Percentiles rank a stretch among this genome's conserved stretches.
These are phyloP conservation scores for Yamadazyma diospyri DNA, from an alignment of 1,139 yeast species.

Conservation along the genomic window DNA sequence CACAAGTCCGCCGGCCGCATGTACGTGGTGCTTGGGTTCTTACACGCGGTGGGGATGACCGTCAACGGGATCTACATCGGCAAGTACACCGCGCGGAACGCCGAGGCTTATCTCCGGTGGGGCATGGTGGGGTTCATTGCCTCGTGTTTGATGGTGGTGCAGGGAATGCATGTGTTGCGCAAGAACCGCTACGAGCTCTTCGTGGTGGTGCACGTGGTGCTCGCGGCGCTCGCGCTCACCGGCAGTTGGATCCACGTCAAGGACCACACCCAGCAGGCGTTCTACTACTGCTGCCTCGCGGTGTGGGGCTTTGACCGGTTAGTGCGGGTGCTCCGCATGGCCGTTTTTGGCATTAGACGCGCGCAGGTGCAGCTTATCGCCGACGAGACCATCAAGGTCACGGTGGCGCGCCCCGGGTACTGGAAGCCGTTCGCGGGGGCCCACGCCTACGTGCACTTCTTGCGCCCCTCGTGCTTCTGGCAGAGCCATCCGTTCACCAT, in stretches of 20 bases:
- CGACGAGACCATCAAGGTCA: conserved; percentile 42
- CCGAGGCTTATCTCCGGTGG: conserved; percentile 41
- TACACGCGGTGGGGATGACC: conserved; percentile 53
- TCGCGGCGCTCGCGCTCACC: conserved; percentile 54
- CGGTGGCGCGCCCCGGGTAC: conserved; percentile 30
- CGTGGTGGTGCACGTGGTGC: conserved; percentile 50
- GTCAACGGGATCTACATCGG: conserved; percentile 32
- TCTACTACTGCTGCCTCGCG: conserved; percentile 51
- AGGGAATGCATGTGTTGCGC: conserved; percentile 53
- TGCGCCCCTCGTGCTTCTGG: conserved; percentile 46
- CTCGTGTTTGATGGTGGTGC: conserved; percentile 37
- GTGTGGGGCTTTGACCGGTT: conserved; percentile 64
- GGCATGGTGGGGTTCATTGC: conserved; percentile 51
- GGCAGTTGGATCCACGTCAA: conserved; percentile 60
- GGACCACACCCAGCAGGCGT: conserved; percentile 41
- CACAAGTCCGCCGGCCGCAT: conserved; percentile 67
- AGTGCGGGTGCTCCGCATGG: conserved; percentile 48
- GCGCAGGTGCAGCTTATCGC: conserved; percentile 49
- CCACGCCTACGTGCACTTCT: conserved; percentile 38
- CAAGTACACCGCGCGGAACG: conserved; percentile 35
- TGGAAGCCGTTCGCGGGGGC: conserved; percentile 42
- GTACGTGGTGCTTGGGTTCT: conserved; percentile 35
- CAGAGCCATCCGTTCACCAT: conserved; percentile 58
- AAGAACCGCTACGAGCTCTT: conserved; percentile 62
- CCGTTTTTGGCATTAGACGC: conserved; percentile 44